These are phyloP conservation scores for Mytilinidion resinicola DNA, from an alignment of 495 filamentous ascomycete species.

Conservation along the genomic window DNA sequence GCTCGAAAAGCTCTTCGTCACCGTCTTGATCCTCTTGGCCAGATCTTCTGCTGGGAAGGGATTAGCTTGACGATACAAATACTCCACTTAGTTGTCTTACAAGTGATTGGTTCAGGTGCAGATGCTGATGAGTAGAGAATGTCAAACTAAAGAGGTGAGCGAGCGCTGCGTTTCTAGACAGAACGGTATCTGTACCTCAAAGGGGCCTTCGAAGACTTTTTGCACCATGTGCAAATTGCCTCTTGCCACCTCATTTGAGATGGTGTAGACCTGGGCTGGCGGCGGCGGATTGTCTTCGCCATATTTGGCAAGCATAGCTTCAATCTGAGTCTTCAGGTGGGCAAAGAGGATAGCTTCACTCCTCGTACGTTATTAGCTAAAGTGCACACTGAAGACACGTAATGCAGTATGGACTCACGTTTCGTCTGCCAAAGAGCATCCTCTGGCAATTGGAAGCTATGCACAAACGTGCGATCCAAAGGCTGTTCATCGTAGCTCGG, in stretches of 20 bases:
- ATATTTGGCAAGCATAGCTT: slow-evolving; percentile 60
- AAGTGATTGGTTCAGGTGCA: slow-evolving; percentile 51
- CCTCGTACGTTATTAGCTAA: neutral
- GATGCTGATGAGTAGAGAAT: slow-evolving; percentile 83
- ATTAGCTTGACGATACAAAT: neutral
- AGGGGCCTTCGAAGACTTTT: slow-evolving; percentile 84
- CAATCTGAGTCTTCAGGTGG: slow-evolving; percentile 70
- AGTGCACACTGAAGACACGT: slow-evolving; percentile 18
- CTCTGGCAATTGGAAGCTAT: slow-evolving; percentile 59
- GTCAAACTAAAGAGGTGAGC: slow-evolving; percentile 60
- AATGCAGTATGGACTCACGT: slow-evolving; percentile 36
- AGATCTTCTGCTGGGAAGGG: slow-evolving; percentile 57
- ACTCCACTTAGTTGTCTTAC: slow-evolving; percentile 32
- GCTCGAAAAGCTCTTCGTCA: slow-evolving; percentile 61
- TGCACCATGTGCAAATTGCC: slow-evolving; percentile 89
- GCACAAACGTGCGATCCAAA: slow-evolving; percentile 66
- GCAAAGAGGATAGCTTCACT: slow-evolving; percentile 58
- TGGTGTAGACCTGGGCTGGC: slow-evolving; percentile 77
- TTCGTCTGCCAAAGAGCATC: slow-evolving; percentile 83
- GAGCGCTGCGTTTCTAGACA: neutral
- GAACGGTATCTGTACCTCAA: slow-evolving; percentile 50
- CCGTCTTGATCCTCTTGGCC: slow-evolving; percentile 58
- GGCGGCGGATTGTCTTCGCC: slow-evolving; percentile 69
- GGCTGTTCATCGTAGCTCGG: slow-evolving; percentile 64
- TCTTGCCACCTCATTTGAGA: slow-evolving; percentile 57